Base-by-base conservation (phyloP, 2,329 filamentous ascomycete species). In the Arthrinium puccinioides region DNA sequence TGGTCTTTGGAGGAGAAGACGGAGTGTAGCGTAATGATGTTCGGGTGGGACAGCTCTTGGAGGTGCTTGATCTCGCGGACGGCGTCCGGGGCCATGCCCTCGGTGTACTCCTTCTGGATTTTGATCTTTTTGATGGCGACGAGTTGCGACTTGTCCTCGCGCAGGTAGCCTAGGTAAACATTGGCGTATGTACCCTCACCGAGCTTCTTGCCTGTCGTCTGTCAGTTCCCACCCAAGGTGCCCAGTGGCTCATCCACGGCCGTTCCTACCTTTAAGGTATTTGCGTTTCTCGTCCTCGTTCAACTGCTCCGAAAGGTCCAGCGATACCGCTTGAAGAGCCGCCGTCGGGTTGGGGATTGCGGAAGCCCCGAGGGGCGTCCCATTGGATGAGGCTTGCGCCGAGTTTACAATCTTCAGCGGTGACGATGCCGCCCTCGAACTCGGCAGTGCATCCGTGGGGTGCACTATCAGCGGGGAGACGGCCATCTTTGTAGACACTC, bases 181-280 rank as follows among this genome's bases (percentile, higher is more conserved):
- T 94, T 82, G 57, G 92, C 92, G 60, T 98, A 98, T 46, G 92
- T 97, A 67, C 92, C 92, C 63, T 94, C 87, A 60, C 92, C 92
- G 42, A 98, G 78, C 57, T 92, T 92, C 59, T 85, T 88, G 54
- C 87, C 86, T 87, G 48, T n/a, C n/a, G n/a, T n/a, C n/a, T n/a
- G n/a, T n/a, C n/a, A n/a, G n/a, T n/a, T n/a, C n/a, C n/a, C n/a
- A n/a, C n/a, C n/a, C n/a, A n/a, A n/a, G n/a, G n/a, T n/a, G n/a
- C n/a, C n/a, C n/a, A n/a, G n/a, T n/a, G n/a, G n/a, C n/a, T n/a
- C n/a, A n/a, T n/a, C n/a, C n/a, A n/a, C n/a, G n/a, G n/a, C n/a
- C n/a, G n/a, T 21, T 44, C 57, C 21, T 57, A 82, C 84, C 87
- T 68, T 94, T 94, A 47, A 92, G 76, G 60, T 95, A 98, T 69